phyloP scores from a whole-genome alignment of 75 land plant genomes.

The Sequoia sempervirens region DNA sequence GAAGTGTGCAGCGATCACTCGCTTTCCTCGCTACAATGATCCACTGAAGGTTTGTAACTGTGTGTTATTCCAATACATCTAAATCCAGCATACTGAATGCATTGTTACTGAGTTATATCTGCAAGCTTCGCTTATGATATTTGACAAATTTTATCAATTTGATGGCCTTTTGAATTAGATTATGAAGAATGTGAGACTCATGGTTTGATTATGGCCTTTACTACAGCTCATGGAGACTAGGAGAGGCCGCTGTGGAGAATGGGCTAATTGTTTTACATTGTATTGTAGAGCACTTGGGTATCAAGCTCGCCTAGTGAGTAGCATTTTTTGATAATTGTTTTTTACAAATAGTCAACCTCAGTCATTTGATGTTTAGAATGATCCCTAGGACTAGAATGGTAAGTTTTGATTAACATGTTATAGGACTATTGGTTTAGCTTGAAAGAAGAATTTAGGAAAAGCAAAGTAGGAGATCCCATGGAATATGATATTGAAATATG shows the following conservation, averaged over 20 bases:
- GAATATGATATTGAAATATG: neutral
- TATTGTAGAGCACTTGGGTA: slow-evolving; percentile 94
- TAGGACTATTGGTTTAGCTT: neutral
- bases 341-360: neutral
- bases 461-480: neutral
- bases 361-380: neutral
- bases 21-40: slow-evolving; percentile 98
- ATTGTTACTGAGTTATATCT: neutral
- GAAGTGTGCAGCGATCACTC: slow-evolving; percentile 51
- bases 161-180: slow-evolving; percentile 1
- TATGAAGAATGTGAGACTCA: no score
- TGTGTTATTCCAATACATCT: neutral
- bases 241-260: slow-evolving; percentile 96
- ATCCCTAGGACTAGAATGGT: slow-evolving; percentile 5
- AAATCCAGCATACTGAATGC: neutral
- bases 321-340: neutral
- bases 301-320: slow-evolving; percentile 76
- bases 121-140: neutral
- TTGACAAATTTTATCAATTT: neutral
- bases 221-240: slow-evolving; percentile 85
- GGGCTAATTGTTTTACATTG: slow-evolving; percentile 99
- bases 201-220: neutral
- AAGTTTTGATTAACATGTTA: neutral
- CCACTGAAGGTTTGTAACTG: slow-evolving; percentile 87
- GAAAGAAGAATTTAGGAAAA: neutral